These are phyloP conservation scores for Plasmodium knowlesi DNA, from an alignment of 169 alveolate genomes.

Conservation along the genomic window DNA sequence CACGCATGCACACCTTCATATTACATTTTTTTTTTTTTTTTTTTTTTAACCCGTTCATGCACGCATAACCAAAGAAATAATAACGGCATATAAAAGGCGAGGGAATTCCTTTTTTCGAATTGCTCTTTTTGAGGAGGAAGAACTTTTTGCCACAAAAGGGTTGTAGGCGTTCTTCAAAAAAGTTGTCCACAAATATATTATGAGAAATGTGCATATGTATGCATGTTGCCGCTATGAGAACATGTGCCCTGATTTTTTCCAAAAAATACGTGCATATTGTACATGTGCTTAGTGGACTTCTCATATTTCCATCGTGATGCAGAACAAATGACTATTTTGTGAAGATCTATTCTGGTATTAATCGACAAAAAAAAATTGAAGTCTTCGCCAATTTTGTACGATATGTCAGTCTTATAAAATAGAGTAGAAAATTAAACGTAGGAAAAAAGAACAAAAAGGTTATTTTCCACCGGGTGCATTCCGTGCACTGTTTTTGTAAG, in stretches of 20 bases:
- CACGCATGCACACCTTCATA: not conserved
- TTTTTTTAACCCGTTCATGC: not conserved
- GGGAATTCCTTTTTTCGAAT: not conserved
- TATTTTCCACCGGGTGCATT: not conserved
- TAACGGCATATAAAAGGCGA: not conserved
- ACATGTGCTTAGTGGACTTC: not conserved
- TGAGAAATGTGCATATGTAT: not conserved
- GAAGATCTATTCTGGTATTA: not conserved
- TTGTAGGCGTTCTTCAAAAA: not conserved
- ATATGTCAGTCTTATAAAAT: not conserved
- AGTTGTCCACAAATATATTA: not conserved
- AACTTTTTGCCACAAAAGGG: not conserved
- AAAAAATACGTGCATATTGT: not conserved
- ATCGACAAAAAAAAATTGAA: not conserved
- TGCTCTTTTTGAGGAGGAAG: not conserved
- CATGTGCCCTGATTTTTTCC: not conserved
- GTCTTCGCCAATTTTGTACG: not conserved
- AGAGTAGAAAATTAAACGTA: not conserved
- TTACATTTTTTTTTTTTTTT: not conserved
- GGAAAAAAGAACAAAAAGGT: not conserved
- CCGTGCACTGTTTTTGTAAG: not conserved
- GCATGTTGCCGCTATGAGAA: not conserved
- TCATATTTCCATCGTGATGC: not conserved
- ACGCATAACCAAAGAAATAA: not conserved
- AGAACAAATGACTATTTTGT: not conserved